These are phyloP conservation scores for Histomonas meleagridis DNA, from an alignment of 208 protist species.

Conservation along the genomic window DNA sequence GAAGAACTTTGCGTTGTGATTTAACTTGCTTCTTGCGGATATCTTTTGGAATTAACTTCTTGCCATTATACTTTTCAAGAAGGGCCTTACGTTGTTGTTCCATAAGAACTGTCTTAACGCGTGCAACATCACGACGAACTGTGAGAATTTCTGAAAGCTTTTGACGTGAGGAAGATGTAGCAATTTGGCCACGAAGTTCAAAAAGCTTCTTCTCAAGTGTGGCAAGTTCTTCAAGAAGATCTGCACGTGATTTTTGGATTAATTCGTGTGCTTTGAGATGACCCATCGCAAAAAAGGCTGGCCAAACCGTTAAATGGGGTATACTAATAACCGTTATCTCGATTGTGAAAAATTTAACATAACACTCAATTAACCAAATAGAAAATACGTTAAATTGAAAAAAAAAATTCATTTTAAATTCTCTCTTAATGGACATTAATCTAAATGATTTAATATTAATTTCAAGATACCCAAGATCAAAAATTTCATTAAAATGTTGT, in stretches of 20 bases:
- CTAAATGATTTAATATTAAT: no score
- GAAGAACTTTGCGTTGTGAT: neutral
- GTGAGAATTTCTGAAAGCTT: neutral
- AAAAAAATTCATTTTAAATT: no score
- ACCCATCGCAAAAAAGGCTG: neutral
- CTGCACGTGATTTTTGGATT: neutral
- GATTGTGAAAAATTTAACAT: no score
- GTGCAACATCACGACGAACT: neutral
- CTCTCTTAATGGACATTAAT: no score
- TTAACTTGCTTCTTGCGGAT: neutral
- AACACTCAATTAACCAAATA: no score
- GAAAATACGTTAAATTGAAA: no score
- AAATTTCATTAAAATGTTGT: no score
- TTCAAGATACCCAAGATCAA: no score
- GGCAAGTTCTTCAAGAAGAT: conserved; percentile 19
- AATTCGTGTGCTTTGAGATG: conserved; percentile 31
- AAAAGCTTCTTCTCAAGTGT: conserved; percentile 14
- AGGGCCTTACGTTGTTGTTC: neutral
- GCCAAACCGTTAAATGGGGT: no score
- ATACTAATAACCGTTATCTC: no score
- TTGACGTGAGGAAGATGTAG: neutral
- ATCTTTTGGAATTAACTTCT: neutral
- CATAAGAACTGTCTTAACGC: conserved; percentile 6
- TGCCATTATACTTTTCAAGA: neutral
- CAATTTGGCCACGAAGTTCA: neutral